Percentiles rank a stretch among this genome's conserved stretches.
Conservation (phyloP, 768 basidiomycete species). For the Lentinula sp. region DNA sequence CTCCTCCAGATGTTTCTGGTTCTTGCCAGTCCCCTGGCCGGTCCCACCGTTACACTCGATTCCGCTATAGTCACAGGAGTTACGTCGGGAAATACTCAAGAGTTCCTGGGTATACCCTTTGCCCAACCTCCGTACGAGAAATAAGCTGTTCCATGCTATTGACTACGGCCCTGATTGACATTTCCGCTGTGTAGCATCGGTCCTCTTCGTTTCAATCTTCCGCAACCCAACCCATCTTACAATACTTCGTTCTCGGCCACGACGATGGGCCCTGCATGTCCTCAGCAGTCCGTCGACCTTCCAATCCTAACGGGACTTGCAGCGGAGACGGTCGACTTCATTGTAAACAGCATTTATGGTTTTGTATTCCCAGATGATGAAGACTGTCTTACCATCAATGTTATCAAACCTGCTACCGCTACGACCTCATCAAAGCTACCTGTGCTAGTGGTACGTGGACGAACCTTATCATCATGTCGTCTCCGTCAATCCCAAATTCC, state of each 20-base stretch:
- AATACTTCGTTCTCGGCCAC: conserved; percentile 30
- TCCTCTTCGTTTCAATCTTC: conserved; percentile 33
- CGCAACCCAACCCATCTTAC: conserved; percentile 29
- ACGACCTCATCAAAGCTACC: conserved; percentile 39
- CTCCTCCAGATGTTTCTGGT: not conserved
- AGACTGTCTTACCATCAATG: conserved; percentile 39
- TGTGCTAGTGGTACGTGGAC: conserved; percentile 41
- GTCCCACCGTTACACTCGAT: conserved; percentile 35
- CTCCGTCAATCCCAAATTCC: not conserved
- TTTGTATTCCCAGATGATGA: conserved; percentile 8
- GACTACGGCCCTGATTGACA: not conserved
- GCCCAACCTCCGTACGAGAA: conserved; percentile 45
- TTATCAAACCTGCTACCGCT: conserved; percentile 36
- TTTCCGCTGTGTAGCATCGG: conserved; percentile 20
- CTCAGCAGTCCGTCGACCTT: conserved; percentile 33
- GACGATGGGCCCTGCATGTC: conserved; percentile 36
- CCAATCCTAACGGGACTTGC: conserved; percentile 29
- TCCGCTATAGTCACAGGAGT: conserved; percentile 36
- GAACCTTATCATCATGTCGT: not conserved
- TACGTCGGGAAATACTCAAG: conserved; percentile 23
- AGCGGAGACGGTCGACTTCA: conserved; percentile 23
- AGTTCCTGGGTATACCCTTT: conserved; percentile 51
- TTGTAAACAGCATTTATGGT: conserved; percentile 6
- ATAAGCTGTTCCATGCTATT: not conserved
- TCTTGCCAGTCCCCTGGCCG: not conserved